Base-by-base conservation (phyloP, 768 basidiomycete genomes). In the Gloeopeniophorella convolvens region DNA sequence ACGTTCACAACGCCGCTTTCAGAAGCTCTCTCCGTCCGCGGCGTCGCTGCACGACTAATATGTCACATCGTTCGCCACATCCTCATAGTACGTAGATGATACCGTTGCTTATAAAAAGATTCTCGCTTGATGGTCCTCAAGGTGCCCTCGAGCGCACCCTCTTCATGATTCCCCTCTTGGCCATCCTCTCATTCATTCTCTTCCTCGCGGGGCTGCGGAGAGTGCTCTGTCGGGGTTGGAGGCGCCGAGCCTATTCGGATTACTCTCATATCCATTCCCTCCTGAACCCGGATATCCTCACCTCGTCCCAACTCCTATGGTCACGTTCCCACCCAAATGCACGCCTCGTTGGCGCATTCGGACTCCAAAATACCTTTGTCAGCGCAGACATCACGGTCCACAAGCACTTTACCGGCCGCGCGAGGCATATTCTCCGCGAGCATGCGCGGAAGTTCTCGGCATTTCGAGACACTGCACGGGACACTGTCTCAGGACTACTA, bases 351-450 rank as follows among this genome's bases (percentile, higher is more conserved):
- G 50, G 46, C 4, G 49, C 61, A 0, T 62, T 63, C 36, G 39
- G 39, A 5, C 46, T 68, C 9, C 69, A 74, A 0, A 82, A 74
- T 40, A 77, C 80, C 0, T 82, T 82, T 33, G 79, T 82, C 23
- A 74, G 70, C 34, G 30, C 45, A 0, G 66, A 74, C 3, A 11
- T 51, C 0, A 47, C 23, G 7, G 52, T 72, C 3, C 75, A 80
- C 51, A 59, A 50, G 24, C 42, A 30, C 1, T 77, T 74, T 49
- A 60, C 67, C 27, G 40, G 51, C 1, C 56, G 53, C 6, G 69
- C 71, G 2, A 58, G 40, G 1, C 48, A 33, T 1, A 62, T 73
- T 1, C 58, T 77, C 5, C 37, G 64, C 50, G 4, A 59, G 60
- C 6, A 58, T 13, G 24, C 37, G 12, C 34, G 23, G 23, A 3